phyloP scores from a whole-genome alignment of 495 filamentous ascomycete genomes.

The Aspergillus nanangensis region DNA sequence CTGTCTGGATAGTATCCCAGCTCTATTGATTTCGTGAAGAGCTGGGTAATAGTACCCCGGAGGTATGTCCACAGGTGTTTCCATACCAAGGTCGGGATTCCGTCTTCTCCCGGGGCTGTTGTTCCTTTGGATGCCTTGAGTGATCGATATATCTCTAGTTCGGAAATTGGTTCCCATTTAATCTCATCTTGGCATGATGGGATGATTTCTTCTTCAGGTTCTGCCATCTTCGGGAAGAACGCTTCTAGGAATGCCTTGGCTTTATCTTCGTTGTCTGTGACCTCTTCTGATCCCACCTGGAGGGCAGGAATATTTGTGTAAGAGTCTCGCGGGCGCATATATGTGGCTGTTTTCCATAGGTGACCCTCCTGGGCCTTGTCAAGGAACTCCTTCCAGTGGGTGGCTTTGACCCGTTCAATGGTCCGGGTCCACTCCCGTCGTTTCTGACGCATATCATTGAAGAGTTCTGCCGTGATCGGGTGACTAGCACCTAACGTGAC shows the following conservation, averaged over 20 bases:
- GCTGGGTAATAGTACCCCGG: slow-evolving; percentile 8
- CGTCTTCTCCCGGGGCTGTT: slow-evolving; percentile 22
- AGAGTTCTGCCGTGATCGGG: not conserved
- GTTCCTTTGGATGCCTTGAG: slow-evolving; percentile 15
- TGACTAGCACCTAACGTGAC: not conserved
- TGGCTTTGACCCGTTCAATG: slow-evolving; percentile 13
- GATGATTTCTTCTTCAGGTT: not conserved
- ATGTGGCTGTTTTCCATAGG: slow-evolving; percentile 21
- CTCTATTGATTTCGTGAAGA: slow-evolving; percentile 16
- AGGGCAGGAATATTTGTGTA: slow-evolving; percentile 16
- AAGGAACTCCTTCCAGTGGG: slow-evolving; percentile 18
- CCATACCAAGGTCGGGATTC: slow-evolving; percentile 18
- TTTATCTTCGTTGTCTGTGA: slow-evolving; percentile 20
- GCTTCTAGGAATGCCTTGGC: slow-evolving; percentile 19
- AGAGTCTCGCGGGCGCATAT: slow-evolving; percentile 19
- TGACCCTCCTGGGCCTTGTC: slow-evolving; percentile 15
- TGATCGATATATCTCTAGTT: slow-evolving; percentile 20
- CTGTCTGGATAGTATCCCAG: slow-evolving; percentile 19
- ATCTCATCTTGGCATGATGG: slow-evolving; percentile 2
- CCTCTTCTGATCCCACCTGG: slow-evolving; percentile 5
- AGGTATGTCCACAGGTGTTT: slow-evolving; percentile 19
- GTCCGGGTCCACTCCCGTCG: slow-evolving; percentile 11
- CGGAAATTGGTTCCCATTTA: slow-evolving; percentile 18
- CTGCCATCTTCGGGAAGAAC: slow-evolving; percentile 22
- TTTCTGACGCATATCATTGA: slow-evolving; percentile 4